Evolutionary conservation across 176 grass and related monocot genomes (phyloP).

Genomic region (Triticum turgidum): DNA sequence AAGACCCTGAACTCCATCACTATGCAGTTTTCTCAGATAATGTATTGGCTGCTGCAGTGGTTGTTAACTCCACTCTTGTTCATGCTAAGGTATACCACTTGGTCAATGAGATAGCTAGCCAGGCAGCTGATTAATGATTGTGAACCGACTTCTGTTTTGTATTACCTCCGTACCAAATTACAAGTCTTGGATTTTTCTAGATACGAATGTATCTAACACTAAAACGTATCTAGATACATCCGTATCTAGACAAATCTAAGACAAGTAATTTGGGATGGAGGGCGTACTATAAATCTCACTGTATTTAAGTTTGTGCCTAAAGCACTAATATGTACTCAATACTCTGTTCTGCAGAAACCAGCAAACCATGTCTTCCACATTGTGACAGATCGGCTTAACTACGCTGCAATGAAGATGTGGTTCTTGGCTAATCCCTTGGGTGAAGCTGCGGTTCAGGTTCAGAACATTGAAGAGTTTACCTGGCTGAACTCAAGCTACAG

Average conservation of each 20-base stretch:
- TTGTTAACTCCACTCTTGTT: conserved; percentile 83
- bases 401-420: conserved; percentile 97
- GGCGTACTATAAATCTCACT: neutral
- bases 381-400: conserved; percentile 86
- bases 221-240: too few species aligned
- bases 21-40: conserved; percentile 98
- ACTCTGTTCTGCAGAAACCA: conserved; percentile 59
- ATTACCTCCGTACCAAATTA: too few species aligned
- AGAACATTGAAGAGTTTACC: conserved; percentile 83
- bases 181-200: too few species aligned
- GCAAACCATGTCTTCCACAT: conserved; percentile 87
- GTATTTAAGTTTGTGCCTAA: neutral
- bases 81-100: conserved; percentile 69
- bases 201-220: too few species aligned
- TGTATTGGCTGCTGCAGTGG: conserved; percentile 77
- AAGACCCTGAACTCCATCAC: conserved; percentile 82
- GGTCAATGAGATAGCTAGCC: neutral
- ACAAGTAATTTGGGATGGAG: too few species aligned
- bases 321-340: neutral
- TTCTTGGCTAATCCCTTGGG: conserved; percentile 77
- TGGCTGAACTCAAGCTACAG: conserved; percentile 94
- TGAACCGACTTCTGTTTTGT: neutral
- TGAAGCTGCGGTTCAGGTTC: conserved; percentile 73
- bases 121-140: neutral
- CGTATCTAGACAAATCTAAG: too few species aligned